Base-by-base conservation (phyloP, 352 stramenopile genomes). In the Globisporangium solare region DNA sequence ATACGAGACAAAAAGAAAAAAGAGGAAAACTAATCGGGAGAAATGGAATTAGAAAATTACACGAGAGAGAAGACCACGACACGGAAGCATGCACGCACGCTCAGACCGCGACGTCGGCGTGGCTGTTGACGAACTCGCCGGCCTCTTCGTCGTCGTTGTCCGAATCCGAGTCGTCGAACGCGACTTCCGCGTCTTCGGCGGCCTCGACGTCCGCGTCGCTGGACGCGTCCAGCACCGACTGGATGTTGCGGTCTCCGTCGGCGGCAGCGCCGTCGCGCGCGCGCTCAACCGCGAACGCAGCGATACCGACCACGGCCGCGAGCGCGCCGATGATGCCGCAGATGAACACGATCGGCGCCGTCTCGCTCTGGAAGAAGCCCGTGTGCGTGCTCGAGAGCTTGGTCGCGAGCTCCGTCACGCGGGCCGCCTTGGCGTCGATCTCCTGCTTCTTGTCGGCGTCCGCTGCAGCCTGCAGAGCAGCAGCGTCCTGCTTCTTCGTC, bases 241-340 rank as follows among this genome's bases (percentile, higher is more conserved):
- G 60, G 21, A 66, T 7, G 18, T 75, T 66, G 31, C 7, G 24
- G 32, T 65, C 61, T 5, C 45, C 63, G 6, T 65, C 52, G 7
- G 52, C 51, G 1, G 56, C 58, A 2, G 56, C 58, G 31, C 71
- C 54, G 54, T 54, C 54, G n/a, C 69, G 63, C 3, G 63, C 45
- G 50, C 73, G 67, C 35, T 58, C 62, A 20, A 85, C 68, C 12
- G 79, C 73, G 24, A 92, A 51, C 10, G 70, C 81, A 47, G 70
- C 75, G 20, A 92, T 73, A 35, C 79, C 81, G 39, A 92, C 61
- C 20, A 89, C 77, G 4, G 78, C 74, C 7, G 77, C 81, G n/a
- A 91, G 49, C 24, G 67, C 77, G 54, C 78, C 79, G 53, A 91
- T 75, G 54, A 83, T 70, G 27, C 74, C 77, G 54, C 79, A 87